Evolutionary conservation across 106 monocot species (phyloP), one percentile per base, ranked within the genome.

Genomic region (Platanthera zijinensis): DNA sequence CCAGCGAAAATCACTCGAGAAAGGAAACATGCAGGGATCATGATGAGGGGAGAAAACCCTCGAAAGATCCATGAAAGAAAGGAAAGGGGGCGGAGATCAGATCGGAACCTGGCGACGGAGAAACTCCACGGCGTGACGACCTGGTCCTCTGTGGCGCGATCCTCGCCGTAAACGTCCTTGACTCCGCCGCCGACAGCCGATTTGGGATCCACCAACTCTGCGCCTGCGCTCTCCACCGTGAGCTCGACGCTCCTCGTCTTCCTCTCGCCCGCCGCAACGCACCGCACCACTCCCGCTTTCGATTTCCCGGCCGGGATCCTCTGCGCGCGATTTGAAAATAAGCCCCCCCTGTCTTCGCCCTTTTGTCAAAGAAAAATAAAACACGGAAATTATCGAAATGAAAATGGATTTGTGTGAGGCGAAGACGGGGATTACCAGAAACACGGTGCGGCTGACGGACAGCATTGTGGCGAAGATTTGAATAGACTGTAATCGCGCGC

Each of bases 131-230:
- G 88, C 25, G 85, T 85, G 76, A 88, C 76, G 68, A 74, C 59
- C 75, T 85, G 83, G 30, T 85, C 83, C 83, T 85, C 88, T 4
- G 78, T 85, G 82, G 83, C 85, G 10, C 85, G 77, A 76, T 81
- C 88, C 73, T 88, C 88, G 72, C 83, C 88, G 76, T 88, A 80
- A 0, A 63, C 73, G 73, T 88, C 85, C 78, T 83, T 56, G 6
- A 80, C 83, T 9, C 83, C 83, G 17, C 86, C 83, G 14, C 50
- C 82, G 62, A 77, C 80, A 50, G 79, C 48, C 73, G 68, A 53
- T 57, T 52, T 74, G 46, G 67, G 47, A 53, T 74, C 80, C 18
- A 69, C 67, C 22, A 14, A 15, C 14, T 52, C 78, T 73, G 68
- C 75, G 49, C 51, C 18, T 19, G 48, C 73, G 18, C 51, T 52